These are phyloP conservation scores for Vigna reflexopilosa DNA, from an alignment of 306 rosid species.

Conservation along the genomic window DNA sequence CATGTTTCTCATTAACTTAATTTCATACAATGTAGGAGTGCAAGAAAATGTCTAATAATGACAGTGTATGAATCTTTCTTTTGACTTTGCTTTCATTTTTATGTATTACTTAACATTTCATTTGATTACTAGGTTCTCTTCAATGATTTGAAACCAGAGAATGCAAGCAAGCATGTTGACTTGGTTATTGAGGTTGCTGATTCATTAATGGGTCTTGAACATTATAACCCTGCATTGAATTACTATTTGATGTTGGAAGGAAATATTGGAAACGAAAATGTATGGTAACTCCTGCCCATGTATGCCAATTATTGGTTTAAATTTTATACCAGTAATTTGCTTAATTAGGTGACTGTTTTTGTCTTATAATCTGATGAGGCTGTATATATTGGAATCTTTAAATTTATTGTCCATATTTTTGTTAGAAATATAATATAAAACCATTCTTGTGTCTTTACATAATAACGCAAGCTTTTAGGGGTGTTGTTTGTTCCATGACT, in stretches of 20 bases:
- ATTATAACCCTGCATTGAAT: conserved; percentile 69
- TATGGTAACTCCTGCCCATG: conserved; percentile 49
- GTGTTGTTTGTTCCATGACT: neutral
- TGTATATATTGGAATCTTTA: conserved; percentile 1
- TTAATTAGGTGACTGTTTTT: conserved; percentile 10
- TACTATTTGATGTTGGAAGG: conserved; percentile 73
- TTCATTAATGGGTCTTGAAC: conserved; percentile 69
- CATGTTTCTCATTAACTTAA: neutral
- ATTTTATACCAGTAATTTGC: conserved; percentile 30
- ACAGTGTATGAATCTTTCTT: conserved; percentile 9
- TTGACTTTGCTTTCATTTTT: conserved; percentile 26
- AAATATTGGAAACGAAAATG: conserved; percentile 56
- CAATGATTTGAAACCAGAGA: conserved; percentile 59
- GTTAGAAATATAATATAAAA: neutral
- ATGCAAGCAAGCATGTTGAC: conserved; percentile 54
- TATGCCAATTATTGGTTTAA: conserved; percentile 39
- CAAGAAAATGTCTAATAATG: conserved; percentile 25
- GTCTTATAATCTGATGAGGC: conserved; percentile 11
- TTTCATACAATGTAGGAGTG: conserved; percentile 16
- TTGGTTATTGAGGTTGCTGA: conserved; percentile 71
- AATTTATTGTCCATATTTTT: neutral
- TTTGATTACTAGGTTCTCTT: conserved; percentile 57
- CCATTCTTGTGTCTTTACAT: neutral
- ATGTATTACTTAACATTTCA: conserved; percentile 42
- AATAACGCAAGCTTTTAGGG: neutral